phyloP scores from a whole-genome alignment of 305 asterid species.

The Galium porrigens region DNA sequence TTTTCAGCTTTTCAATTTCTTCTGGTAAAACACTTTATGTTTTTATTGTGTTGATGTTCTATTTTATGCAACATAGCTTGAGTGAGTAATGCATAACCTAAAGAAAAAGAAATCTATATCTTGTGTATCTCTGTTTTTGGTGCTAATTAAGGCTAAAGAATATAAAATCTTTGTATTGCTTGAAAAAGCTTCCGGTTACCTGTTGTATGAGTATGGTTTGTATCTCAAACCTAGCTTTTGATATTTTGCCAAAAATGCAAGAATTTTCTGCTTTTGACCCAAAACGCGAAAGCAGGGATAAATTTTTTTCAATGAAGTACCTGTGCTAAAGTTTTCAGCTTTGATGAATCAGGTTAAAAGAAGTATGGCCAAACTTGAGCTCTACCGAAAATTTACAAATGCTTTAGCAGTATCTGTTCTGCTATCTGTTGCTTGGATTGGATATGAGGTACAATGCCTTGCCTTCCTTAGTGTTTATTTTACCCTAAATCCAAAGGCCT shows the following conservation, averaged over 20 bases:
- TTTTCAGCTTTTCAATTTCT: not conserved
- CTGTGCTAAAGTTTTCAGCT: not conserved
- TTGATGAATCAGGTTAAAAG: slow-evolving; percentile 47
- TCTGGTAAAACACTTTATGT: not conserved
- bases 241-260: not conserved
- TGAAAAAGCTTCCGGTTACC: not conserved
- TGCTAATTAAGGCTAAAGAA: not conserved
- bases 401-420: slow-evolving; percentile 67
- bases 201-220: not conserved
- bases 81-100: slow-evolving; percentile 2
- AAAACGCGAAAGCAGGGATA: not conserved
- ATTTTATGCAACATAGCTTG: not conserved
- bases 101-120: not conserved
- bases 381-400: slow-evolving; percentile 53
- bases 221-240: not conserved
- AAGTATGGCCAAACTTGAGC: slow-evolving; percentile 67
- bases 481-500: not conserved
- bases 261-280: slow-evolving; percentile 1
- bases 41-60: not conserved
- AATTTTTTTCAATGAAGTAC: not conserved
- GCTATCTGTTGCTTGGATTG: slow-evolving; percentile 91
- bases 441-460: slow-evolving; percentile 59
- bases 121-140: not conserved
- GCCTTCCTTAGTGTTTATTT: not conserved
- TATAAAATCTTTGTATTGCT: not conserved